These are phyloP conservation scores for Pseudozyma tsukubaensis DNA, from an alignment of 1,284 basidiomycete species.

Conservation along the genomic window DNA sequence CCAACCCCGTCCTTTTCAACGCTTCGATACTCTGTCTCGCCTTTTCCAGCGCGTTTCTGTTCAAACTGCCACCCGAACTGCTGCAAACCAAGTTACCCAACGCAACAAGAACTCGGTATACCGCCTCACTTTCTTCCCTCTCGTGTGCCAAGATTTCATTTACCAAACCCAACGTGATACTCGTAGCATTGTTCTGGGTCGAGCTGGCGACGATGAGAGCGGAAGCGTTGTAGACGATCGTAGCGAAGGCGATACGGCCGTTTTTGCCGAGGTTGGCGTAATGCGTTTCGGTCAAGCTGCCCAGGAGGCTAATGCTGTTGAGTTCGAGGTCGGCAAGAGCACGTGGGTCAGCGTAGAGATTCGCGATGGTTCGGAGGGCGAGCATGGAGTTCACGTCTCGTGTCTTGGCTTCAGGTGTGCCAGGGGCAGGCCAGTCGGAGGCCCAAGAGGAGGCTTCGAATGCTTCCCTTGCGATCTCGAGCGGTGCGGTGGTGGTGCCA, in stretches of 20 bases:
- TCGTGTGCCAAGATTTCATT: conserved; percentile 69
- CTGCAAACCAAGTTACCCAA: conserved; percentile 77
- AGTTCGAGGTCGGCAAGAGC: conserved; percentile 62
- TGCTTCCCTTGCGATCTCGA: conserved; percentile 75
- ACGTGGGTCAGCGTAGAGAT: conserved; percentile 74
- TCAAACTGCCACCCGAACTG: conserved; percentile 13
- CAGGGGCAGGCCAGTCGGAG: conserved; percentile 71
- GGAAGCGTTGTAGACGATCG: conserved; percentile 77
- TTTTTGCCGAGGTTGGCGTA: conserved; percentile 74
- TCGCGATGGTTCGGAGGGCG: conserved; percentile 83
- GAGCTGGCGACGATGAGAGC: conserved; percentile 32
- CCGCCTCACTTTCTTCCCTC: conserved; percentile 80
- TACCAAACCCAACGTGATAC: conserved; percentile 47
- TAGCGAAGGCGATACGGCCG: conserved; percentile 79
- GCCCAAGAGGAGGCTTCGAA: conserved; percentile 80
- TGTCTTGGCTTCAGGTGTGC: conserved; percentile 72
- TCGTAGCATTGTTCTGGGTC: conserved; percentile 21
- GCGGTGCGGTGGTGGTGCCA: conserved; percentile 71
- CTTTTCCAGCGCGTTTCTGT: conserved; percentile 7
- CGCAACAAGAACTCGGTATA: conserved; percentile 85
- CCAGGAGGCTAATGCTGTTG: conserved; percentile 69
- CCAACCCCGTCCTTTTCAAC: neutral
- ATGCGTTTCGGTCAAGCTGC: conserved; percentile 43
- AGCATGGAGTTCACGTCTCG: conserved; percentile 87
- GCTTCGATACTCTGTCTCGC: conserved; percentile 13